Conservation (phyloP, 768 basidiomycete species). For the Termitomyces sp. region DNA sequence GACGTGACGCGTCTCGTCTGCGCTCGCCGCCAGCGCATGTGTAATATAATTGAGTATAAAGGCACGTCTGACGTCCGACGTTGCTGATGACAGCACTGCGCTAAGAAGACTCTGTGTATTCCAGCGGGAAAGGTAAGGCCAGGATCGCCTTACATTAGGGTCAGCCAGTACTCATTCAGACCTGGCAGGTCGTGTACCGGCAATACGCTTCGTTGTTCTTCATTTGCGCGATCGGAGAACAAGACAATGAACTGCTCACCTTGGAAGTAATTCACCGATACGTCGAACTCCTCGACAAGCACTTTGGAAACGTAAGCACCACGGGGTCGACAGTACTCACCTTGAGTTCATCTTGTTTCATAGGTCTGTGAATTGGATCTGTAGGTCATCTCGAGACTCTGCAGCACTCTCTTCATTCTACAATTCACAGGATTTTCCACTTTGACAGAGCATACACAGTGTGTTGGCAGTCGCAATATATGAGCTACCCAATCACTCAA, state of each 20-base stretch:
- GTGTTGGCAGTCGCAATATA: conserved; percentile 6
- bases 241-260: conserved; percentile 78
- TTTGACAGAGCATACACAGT: conserved; percentile 95
- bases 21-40: conserved; percentile 84
- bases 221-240: conserved; percentile 65
- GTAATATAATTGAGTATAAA: conserved; percentile 96
- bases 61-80: conserved; percentile 45
- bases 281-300: conserved; percentile 73
- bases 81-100: conserved; percentile 24
- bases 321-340: conserved; percentile 8
- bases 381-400: conserved; percentile 35
- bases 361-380: conserved; percentile 91
- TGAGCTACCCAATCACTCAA: neutral
- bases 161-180: neutral
- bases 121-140: conserved; percentile 31
- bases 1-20: conserved; percentile 93
- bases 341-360: conserved; percentile 34
- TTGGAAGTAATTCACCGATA: conserved; percentile 83
- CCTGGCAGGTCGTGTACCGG: conserved; percentile 69
- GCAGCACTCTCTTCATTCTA: neutral
- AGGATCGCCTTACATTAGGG: neutral
- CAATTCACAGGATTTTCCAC: conserved; percentile 77
- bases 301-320: conserved; percentile 73
- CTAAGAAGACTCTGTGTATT: conserved; percentile 1
- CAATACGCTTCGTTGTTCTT: conserved; percentile 86